Base-by-base conservation (phyloP, 768 basidiomycete species). In the Amanita pseudoporphyria region DNA sequence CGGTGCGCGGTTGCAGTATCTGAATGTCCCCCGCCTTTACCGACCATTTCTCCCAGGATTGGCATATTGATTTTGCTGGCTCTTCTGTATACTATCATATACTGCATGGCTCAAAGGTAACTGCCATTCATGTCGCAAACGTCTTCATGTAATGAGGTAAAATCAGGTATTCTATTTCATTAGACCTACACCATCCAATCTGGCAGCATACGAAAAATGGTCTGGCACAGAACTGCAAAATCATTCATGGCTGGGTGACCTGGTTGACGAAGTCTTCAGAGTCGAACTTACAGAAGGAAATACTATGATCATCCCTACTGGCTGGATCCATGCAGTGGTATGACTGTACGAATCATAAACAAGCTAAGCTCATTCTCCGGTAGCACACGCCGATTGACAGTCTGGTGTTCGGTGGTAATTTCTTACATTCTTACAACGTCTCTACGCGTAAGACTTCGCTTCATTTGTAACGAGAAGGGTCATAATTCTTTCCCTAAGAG, bases 21-120 rank as follows among this genome's bases (percentile, higher is more conserved):
- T 32, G 52, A 5, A 48, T 37, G 6, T 47, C 26, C 46, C 10
- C 10, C 49, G 2, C 12, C 38, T 43, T 28, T 10, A 39, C 50
- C 31, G 38, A 50, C 52, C 37, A 44, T 14, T 33, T 5, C 26
- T 42, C 26, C n/a, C 59, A 94, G 92, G 95, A 97, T 61, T 97
- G 94, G 96, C 95, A 99, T 60, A 73, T 98, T 52, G 96, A 99
- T 67, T 97, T 99, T 62, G 95, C 95, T 18, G 96, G 93, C 1
- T 93, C 89, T 2, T 95, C 88, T 1, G 95, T 94, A n/a, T 98
- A 95, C 64, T 98, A 98, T 60, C 93, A 97, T 57, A 83, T 99
- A 52, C 72, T 96, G 16, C 76, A 71, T 37, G 93, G 93, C 22
- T 74, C 81, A 49, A 96, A 92, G 78, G 94, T 82, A 55, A 41